These are phyloP conservation scores for Pleomassaria siparia DNA, from an alignment of 2,329 filamentous ascomycete genomes.

Conservation along the genomic window DNA sequence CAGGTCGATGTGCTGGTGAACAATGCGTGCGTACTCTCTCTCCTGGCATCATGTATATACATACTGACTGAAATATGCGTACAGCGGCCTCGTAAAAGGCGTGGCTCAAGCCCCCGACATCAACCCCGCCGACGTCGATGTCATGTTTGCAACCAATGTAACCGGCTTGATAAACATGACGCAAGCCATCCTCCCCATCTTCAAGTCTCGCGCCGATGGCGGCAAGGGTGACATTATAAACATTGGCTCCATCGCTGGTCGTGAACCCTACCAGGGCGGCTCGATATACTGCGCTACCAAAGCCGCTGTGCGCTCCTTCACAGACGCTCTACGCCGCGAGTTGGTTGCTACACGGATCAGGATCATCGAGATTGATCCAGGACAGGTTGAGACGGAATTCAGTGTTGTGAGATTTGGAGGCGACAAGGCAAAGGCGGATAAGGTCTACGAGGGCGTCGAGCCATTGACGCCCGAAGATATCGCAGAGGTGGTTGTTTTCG, in stretches of 20 bases:
- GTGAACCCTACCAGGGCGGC: conserved; percentile 81
- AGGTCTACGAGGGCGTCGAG: conserved; percentile 72
- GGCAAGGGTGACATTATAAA: conserved; percentile 94
- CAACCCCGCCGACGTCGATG: conserved; percentile 73
- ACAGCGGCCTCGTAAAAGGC: conserved; percentile 83
- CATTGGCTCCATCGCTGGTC: conserved; percentile 86
- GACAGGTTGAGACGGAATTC: conserved; percentile 94
- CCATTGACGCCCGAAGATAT: conserved; percentile 89
- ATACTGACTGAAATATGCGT: not conserved
- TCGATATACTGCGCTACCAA: conserved; percentile 94
- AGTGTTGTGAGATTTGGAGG: conserved; percentile 85
- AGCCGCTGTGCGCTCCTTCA: conserved; percentile 82
- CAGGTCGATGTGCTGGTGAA: conserved; percentile 90
- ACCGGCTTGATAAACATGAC: conserved; percentile 96
- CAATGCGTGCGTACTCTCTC: conserved; percentile 73
- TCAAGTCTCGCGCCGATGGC: conserved; percentile 68
- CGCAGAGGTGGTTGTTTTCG: conserved; percentile 86
- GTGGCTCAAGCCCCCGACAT: conserved; percentile 85
- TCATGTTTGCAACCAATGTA: conserved; percentile 93
- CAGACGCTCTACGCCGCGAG: conserved; percentile 79
- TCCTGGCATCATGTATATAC: not conserved
- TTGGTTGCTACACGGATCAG: conserved; percentile 78
- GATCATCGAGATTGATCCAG: conserved; percentile 86
- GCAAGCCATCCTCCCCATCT: conserved; percentile 82
- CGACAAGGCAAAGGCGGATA: conserved; percentile 85